Evolutionary conservation across 495 filamentous ascomycete genomes (phyloP).

Genomic region (Talaromyces proteolyticus): DNA sequence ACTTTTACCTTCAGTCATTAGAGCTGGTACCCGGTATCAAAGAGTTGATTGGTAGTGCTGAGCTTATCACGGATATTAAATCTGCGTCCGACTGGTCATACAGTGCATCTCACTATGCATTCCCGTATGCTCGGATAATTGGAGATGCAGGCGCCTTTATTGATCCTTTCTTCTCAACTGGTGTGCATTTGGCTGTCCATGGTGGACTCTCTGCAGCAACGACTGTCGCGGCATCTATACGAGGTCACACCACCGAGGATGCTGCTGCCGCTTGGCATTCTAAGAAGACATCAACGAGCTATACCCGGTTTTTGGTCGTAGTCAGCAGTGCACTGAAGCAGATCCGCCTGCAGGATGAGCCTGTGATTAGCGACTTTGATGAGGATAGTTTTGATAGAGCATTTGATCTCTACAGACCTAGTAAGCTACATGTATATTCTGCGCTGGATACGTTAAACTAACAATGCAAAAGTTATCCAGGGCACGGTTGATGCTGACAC

Average conservation of each 20-base stretch:
- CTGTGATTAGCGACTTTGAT: constrained; percentile 29
- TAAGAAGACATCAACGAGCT: constrained; percentile 35
- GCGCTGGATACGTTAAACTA: background rate
- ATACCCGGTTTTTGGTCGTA: constrained; percentile 45
- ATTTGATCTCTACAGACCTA: constrained; percentile 35
- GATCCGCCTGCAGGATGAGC: constrained; percentile 27
- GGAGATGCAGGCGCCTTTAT: constrained; percentile 41
- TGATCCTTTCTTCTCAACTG: constrained; percentile 39
- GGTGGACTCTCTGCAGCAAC: constrained; percentile 41
- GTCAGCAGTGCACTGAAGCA: constrained; percentile 39
- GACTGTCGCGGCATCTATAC: constrained; percentile 22
- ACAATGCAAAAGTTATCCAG: constrained; percentile 27
- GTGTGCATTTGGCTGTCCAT: constrained; percentile 41
- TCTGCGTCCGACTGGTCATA: constrained; percentile 39
- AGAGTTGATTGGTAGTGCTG: constrained; percentile 18
- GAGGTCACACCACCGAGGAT: constrained; percentile 30
- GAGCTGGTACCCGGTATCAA: constrained; percentile 17
- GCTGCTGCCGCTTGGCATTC: constrained; percentile 40
- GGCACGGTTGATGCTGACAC: constrained; percentile 29
- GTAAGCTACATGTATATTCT: constrained; percentile 12
- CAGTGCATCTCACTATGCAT: constrained; percentile 32
- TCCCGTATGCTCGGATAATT: constrained; percentile 22
- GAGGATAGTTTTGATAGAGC: constrained; percentile 41
- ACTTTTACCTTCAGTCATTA: constrained; percentile 34
- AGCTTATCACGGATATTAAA: constrained; percentile 28